Conservation (phyloP, 1,284 basidiomycete genomes). For the Termitomyces sp. region DNA sequence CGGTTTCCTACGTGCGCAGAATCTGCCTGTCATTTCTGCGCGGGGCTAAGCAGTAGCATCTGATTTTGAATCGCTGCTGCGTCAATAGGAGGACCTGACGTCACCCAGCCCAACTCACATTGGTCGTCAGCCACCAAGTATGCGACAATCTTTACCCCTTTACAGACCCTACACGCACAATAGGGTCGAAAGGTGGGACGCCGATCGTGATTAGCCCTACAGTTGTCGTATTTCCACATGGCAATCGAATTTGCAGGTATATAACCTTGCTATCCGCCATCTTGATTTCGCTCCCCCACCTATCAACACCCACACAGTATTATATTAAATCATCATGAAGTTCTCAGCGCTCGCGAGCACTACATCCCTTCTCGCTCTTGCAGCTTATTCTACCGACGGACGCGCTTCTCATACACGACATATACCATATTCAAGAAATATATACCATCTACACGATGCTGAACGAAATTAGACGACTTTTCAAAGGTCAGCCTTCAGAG, state of each 20-base stretch:
- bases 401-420: not conserved
- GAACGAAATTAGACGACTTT: not conserved
- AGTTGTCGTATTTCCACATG: not conserved
- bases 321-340: not conserved
- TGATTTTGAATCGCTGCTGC: not conserved
- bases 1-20: not conserved
- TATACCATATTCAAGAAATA: not conserved
- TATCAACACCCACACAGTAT: not conserved
- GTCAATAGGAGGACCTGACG: conserved; percentile 1
- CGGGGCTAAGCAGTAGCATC: not conserved
- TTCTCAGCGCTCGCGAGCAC: conserved; percentile 1
- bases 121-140: not conserved
- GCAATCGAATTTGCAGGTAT: not conserved
- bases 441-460: not conserved
- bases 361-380: not conserved
- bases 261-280: not conserved
- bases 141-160: not conserved
- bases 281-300: not conserved
- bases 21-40: not conserved
- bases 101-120: not conserved
- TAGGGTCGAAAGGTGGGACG: not conserved
- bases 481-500: not conserved
- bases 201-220: not conserved
- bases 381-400: not conserved
- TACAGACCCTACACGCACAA: not conserved